A percentile compares a stretch with the other conserved stretches of the same genome.
These are phyloP conservation scores for Hortaea werneckii DNA, from an alignment of 2,329 filamentous ascomycete species.

Conservation along the genomic window DNA sequence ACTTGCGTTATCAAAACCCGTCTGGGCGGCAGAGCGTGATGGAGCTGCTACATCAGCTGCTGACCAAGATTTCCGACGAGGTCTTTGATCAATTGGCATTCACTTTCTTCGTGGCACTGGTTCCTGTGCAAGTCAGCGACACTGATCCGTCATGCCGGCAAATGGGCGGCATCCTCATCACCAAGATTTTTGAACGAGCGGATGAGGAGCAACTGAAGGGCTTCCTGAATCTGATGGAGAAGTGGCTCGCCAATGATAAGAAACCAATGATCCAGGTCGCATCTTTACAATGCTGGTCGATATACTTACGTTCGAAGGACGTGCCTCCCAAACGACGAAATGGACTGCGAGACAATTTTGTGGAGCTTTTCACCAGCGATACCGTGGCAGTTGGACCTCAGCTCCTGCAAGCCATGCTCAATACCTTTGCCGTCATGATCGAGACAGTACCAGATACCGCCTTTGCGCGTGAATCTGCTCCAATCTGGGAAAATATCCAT, in stretches of 20 bases:
- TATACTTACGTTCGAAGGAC: conserved; percentile 63
- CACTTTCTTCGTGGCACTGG: conserved; percentile 74
- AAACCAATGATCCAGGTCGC: conserved; percentile 62
- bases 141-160: conserved; percentile 76
- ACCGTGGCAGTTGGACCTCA: conserved; percentile 56
- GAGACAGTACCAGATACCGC: conserved; percentile 54
- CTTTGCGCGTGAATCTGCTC: conserved; percentile 48
- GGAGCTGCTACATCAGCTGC: conserved; percentile 78
- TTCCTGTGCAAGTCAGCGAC: conserved; percentile 80
- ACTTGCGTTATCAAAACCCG: conserved; percentile 80
- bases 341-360: conserved; percentile 44
- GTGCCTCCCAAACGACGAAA: conserved; percentile 59
- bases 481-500: conserved; percentile 63
- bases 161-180: conserved; percentile 69
- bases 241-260: conserved; percentile 66
- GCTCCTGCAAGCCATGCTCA: conserved; percentile 64
- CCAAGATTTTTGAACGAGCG: conserved; percentile 68
- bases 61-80: conserved; percentile 73
- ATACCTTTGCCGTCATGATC: conserved; percentile 57
- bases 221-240: conserved; percentile 60
- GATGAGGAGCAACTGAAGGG: conserved; percentile 61
- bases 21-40: conserved; percentile 86
- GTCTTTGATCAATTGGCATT: conserved; percentile 72
- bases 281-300: conserved; percentile 68
- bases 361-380: conserved; percentile 40